These are phyloP conservation scores for Fusarium drepaniforme DNA, from an alignment of 2,329 filamentous ascomycete species.

Conservation along the genomic window DNA sequence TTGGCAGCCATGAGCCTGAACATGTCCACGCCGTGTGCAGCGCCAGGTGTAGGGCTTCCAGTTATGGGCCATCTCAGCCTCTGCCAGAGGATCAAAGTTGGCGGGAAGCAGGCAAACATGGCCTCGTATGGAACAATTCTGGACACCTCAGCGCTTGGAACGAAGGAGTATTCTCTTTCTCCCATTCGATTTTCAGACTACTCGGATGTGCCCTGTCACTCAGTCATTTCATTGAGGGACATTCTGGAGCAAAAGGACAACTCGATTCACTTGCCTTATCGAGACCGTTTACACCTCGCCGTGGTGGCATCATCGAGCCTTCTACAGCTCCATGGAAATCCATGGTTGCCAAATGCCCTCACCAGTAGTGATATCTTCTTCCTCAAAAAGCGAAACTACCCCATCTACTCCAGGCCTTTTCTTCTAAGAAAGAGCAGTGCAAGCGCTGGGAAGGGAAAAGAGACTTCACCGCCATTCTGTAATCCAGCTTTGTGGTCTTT, in stretches of 20 bases:
- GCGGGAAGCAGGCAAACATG: background rate
- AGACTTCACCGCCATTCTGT: background rate
- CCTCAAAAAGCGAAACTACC: background rate
- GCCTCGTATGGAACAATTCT: background rate
- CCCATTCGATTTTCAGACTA: background rate
- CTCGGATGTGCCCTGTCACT: accelerated
- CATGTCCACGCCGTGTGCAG: background rate
- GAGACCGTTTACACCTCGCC: background rate
- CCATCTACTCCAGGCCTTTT: background rate
- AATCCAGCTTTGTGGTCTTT: background rate
- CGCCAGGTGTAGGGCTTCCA: background rate
- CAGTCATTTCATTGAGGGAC: background rate
- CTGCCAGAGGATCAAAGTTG: background rate
- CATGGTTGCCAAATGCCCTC: background rate
- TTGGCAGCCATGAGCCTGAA: background rate
- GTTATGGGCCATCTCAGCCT: background rate
- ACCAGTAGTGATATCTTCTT: background rate
- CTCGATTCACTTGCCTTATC: background rate
- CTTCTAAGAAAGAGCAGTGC: background rate
- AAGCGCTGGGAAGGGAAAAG: background rate
- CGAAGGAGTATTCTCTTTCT: background rate
- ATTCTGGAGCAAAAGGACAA: background rate
- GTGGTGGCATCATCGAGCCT: background rate
- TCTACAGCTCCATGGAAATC: background rate
- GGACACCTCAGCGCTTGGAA: accelerated